Conservation (phyloP, 352 stramenopile species). For the Pythium biforme region DNA sequence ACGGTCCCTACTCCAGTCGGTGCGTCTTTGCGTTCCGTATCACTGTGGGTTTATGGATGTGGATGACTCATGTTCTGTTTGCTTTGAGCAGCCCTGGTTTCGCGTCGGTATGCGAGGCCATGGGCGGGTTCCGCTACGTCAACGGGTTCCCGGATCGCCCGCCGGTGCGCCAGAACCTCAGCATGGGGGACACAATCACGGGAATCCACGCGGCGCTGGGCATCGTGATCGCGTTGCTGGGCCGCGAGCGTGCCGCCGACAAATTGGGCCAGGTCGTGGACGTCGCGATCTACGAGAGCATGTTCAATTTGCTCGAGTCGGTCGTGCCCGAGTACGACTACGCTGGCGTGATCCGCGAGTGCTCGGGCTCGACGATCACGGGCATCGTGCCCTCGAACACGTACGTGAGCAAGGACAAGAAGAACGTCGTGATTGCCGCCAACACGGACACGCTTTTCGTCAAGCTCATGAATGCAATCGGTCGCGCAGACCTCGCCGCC, state of each 20-base stretch:
- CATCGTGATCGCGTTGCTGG: constrained; percentile 78
- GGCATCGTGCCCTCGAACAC: constrained; percentile 88
- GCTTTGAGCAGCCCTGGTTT: constrained; percentile 55
- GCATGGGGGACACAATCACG: constrained; percentile 80
- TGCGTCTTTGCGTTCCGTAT: constrained; percentile 7
- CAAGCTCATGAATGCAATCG: constrained; percentile 78
- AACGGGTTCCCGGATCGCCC: constrained; percentile 84
- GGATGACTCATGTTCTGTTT: constrained; percentile 8
- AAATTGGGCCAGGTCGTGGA: constrained; percentile 76
- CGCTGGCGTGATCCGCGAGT: constrained; percentile 71
- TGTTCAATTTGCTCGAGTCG: constrained; percentile 87
- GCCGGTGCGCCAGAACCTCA: constrained; percentile 79
- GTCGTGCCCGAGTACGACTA: constrained; percentile 86
- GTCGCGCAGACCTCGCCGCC: constrained; percentile 47
- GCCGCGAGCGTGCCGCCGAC: constrained; percentile 47
- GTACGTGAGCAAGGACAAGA: constrained; percentile 78
- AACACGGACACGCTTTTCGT: constrained; percentile 85
- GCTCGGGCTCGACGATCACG: constrained; percentile 85
- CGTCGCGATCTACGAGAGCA: constrained; percentile 86
- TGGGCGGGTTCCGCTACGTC: constrained; percentile 85
- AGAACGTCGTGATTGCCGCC: constrained; percentile 83
- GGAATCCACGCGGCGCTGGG: constrained; percentile 81
- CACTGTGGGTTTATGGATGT: too few species aligned
- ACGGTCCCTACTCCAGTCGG: constrained; percentile 74
- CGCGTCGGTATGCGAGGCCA: constrained; percentile 84